phyloP scores from a whole-genome alignment of 2,329 filamentous ascomycete genomes.

The Incumbomyces delicatus region DNA sequence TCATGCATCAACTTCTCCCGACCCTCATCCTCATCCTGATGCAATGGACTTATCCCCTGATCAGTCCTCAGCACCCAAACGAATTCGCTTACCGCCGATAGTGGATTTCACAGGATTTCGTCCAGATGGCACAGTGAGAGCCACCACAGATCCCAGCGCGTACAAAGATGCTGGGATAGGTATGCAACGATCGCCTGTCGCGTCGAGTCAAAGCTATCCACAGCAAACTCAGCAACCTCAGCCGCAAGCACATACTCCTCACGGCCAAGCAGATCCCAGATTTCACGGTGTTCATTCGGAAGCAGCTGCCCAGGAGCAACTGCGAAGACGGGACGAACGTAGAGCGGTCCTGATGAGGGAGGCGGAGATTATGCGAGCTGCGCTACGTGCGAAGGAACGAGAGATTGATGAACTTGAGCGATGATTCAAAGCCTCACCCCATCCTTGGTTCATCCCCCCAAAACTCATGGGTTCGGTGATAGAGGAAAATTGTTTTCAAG shows the following conservation, averaged over 20 bases:
- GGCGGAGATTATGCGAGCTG: slow-evolving; percentile 64
- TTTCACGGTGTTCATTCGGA: too few relatives aligned
- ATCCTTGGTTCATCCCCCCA: too few relatives aligned
- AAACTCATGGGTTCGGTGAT: neutral
- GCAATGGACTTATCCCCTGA: slow-evolving; percentile 6
- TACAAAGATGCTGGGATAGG: slow-evolving; percentile 27
- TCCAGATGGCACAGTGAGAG: slow-evolving; percentile 19
- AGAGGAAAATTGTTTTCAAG: slow-evolving; percentile 3
- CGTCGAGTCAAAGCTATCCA: slow-evolving; percentile 7
- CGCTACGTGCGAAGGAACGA: slow-evolving; percentile 62
- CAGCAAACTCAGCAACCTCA: slow-evolving; percentile 18
- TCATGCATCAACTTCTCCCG: slow-evolving; percentile 16
- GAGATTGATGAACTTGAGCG: slow-evolving; percentile 50
- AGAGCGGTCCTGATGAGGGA: slow-evolving; percentile 51
- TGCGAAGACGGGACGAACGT: slow-evolving; percentile 14
- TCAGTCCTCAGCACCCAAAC: slow-evolving; percentile 10
- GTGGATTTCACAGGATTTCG: slow-evolving; percentile 42
- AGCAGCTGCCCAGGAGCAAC: slow-evolving; percentile 11
- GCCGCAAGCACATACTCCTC: slow-evolving; percentile 26
- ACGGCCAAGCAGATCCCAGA: slow-evolving; percentile 8
- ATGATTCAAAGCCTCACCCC: neutral
- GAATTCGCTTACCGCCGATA: slow-evolving; percentile 31
- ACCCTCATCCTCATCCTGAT: neutral
- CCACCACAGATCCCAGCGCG: slow-evolving; percentile 27
- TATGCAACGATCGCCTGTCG: neutral